Evolutionary conservation across 306 rosid genomes (phyloP).

Genomic region (Carpinus viminea): DNA sequence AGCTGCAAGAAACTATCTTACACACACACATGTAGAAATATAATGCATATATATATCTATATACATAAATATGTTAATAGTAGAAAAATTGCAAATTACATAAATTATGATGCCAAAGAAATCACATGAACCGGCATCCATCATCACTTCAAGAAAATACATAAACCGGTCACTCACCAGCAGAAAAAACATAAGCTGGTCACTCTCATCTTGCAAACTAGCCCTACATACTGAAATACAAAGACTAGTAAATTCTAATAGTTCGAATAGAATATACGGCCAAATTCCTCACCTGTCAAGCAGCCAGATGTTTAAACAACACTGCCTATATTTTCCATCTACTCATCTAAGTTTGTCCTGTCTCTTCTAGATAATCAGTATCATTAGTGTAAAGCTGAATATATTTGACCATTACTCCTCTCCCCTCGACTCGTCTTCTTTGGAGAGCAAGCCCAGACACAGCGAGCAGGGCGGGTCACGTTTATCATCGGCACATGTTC

Average conservation of each 20-base stretch:
- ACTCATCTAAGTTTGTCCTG: conserved; percentile 5
- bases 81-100: no score
- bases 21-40: no score
- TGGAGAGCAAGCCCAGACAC: conserved; percentile 46
- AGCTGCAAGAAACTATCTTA: no score
- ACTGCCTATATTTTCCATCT: conserved; percentile 27
- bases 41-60: no score
- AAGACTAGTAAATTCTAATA: conserved; percentile 1
- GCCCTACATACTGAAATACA: conserved; percentile 8
- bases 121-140: no score
- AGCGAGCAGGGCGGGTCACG: conserved; percentile 74
- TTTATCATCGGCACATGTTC: conserved; percentile 51
- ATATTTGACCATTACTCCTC: conserved; percentile 28
- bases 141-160: no score
- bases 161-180: no score
- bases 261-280: not conserved
- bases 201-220: conserved; percentile 19
- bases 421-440: conserved; percentile 34
- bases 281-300: conserved; percentile 1
- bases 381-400: conserved; percentile 14
- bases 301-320: not conserved
- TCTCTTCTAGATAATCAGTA: conserved; percentile 28
- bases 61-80: no score
- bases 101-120: no score
- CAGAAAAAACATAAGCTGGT: not conserved